Evolutionary conservation across 345 rosid species (phyloP).

Genomic region (Pseudoturritis turrita): DNA sequence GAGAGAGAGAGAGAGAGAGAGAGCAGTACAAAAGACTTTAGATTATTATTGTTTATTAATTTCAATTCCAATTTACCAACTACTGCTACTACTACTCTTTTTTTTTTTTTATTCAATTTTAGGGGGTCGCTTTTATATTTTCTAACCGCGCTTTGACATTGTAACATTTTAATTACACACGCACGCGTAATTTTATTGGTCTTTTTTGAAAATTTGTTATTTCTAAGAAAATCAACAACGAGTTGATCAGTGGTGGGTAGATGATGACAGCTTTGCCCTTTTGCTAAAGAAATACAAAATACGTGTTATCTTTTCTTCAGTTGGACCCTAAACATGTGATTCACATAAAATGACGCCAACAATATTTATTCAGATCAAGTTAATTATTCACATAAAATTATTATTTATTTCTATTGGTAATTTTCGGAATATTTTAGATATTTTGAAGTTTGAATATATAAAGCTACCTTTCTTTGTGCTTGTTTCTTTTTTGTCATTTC

Average conservation of each 20-base stretch:
- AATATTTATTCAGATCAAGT: no score
- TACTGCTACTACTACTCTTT: not conserved
- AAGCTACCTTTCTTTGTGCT: not conserved
- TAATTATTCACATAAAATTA: not conserved
- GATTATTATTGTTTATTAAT: not conserved
- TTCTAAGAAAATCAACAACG: not conserved
- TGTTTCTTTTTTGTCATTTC: not conserved
- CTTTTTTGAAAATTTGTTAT: not conserved
- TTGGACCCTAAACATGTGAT: constrained; percentile 19
- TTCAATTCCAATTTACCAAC: constrained; percentile 23
- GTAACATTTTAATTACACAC: not conserved
- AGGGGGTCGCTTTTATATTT: constrained; percentile 1
- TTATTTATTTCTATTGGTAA: not conserved
- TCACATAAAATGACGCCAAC: constrained; percentile 4
- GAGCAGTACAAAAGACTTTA: not conserved
- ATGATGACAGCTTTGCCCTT: constrained; percentile 13
- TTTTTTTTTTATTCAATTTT: not conserved
- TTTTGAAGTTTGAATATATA: not conserved
- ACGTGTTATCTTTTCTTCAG: constrained; percentile 8
- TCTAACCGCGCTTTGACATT: constrained; percentile 12
- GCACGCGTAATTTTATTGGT: not conserved
- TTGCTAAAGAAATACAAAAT: not conserved
- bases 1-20: not conserved
- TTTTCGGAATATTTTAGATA: not conserved
- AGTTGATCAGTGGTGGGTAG: constrained; percentile 15